A percentile compares a stretch with the other conserved stretches of the same genome.
Conservation (phyloP, 2,329 filamentous ascomycete genomes). For the Cadophora sp. region DNA sequence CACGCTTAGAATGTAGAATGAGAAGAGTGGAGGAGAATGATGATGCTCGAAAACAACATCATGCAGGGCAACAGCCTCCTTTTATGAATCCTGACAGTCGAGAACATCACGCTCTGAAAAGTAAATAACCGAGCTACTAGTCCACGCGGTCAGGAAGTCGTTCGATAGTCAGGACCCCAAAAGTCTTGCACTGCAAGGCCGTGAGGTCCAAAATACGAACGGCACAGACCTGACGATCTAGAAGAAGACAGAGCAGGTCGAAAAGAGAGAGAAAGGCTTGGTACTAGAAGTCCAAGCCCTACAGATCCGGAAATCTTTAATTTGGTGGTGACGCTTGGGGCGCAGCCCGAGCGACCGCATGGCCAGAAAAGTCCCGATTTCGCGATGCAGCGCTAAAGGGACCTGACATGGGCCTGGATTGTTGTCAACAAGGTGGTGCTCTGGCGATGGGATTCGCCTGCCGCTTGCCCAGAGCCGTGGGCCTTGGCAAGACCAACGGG, state of each 20-base stretch:
- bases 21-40: background rate
- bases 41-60: background rate
- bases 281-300: background rate
- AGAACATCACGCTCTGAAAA: background rate
- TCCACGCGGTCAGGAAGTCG: background rate
- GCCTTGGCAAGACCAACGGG: background rate
- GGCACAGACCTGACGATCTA: background rate
- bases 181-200: background rate
- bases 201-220: background rate
- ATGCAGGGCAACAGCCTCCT: background rate
- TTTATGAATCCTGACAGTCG: background rate
- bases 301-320: background rate
- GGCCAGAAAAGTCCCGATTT: background rate
- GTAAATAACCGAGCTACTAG: background rate
- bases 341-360: background rate
- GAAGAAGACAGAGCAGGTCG: background rate
- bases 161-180: background rate
- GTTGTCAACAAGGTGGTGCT: conserved; percentile 3
- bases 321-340: conserved; percentile 14
- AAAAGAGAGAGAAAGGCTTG: background rate
- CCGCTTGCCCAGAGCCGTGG: background rate
- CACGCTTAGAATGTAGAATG: background rate
- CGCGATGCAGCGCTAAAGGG: background rate
- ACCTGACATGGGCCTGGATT: conserved; percentile 1
- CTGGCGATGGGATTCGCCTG: background rate